phyloP scores from a whole-genome alignment of 768 basidiomycete genomes.

The Kwoniella sp. region DNA sequence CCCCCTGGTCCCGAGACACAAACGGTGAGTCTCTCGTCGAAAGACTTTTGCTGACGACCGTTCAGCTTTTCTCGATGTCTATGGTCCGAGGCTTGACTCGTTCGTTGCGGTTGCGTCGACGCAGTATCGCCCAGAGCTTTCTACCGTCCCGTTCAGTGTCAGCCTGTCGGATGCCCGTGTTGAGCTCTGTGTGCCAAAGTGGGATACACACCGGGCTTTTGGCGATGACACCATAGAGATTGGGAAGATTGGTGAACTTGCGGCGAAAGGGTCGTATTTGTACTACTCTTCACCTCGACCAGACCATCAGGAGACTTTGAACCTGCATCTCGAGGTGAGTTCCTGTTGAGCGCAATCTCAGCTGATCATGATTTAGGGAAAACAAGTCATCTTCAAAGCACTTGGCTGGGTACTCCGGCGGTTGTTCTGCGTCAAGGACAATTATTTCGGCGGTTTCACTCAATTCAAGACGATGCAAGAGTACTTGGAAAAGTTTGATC shows the following conservation, averaged over 20 bases:
- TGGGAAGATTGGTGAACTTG: constrained; percentile 64
- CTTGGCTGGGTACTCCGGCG: constrained; percentile 88
- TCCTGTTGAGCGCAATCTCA: neutral
- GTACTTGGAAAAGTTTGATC: constrained; percentile 71
- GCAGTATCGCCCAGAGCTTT: constrained; percentile 71
- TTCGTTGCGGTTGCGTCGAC: constrained; percentile 68
- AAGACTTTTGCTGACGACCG: constrained; percentile 6
- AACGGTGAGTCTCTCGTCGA: constrained; percentile 65
- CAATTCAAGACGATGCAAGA: constrained; percentile 87
- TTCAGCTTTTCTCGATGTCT: constrained; percentile 72
- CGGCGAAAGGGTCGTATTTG: constrained; percentile 70
- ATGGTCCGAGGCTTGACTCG: constrained; percentile 64
- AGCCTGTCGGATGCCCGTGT: constrained; percentile 65
- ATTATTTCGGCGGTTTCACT: constrained; percentile 92
- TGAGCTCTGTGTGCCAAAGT: constrained; percentile 74
- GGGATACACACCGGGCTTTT: constrained; percentile 78
- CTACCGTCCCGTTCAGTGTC: constrained; percentile 68
- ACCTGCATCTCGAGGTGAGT: constrained; percentile 62
- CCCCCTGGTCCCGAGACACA: constrained; percentile 75
- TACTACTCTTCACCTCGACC: constrained; percentile 70
- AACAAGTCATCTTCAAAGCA: constrained; percentile 62
- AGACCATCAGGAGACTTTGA: constrained; percentile 77
- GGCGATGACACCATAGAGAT: constrained; percentile 66
- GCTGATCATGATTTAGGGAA: constrained; percentile 25
- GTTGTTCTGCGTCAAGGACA: constrained; percentile 84